A percentile compares a stretch with the other conserved stretches of the same genome.
Evolutionary conservation across 352 stramenopile species (phyloP).

Genomic region (Elongisporangium undulatum): DNA sequence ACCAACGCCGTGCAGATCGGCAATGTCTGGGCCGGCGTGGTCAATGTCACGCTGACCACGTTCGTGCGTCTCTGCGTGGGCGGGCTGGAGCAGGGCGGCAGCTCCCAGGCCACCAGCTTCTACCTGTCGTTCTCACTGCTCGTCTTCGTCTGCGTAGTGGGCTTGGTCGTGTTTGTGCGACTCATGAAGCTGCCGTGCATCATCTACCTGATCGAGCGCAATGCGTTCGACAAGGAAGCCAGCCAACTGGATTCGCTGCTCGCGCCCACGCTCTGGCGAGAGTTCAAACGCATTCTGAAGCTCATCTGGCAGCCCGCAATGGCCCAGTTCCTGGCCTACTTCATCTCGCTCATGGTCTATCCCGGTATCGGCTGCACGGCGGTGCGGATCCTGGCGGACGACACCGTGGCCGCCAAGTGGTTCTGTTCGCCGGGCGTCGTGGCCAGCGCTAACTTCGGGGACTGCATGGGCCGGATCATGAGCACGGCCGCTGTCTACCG

Average conservation of each 20-base stretch:
- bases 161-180: conserved; percentile 34
- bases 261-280: conserved; percentile 21
- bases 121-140: conserved; percentile 63
- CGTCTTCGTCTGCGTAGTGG: conserved; percentile 38
- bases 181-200: conserved; percentile 33
- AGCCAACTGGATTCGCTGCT: conserved; percentile 26
- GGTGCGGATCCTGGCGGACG: conserved; percentile 19
- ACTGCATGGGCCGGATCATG: conserved; percentile 51
- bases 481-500: conserved; percentile 44
- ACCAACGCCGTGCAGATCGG: conserved; percentile 66
- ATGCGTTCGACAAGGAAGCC: conserved; percentile 18
- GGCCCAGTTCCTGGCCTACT: conserved; percentile 54
- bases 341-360: conserved; percentile 48
- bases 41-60: conserved; percentile 53
- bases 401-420: conserved; percentile 25
- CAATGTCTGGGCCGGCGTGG: conserved; percentile 37
- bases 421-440: conserved; percentile 52
- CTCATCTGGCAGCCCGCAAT: conserved; percentile 47
- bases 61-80: conserved; percentile 44
- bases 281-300: conserved; percentile 41
- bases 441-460: conserved; percentile 55
- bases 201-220: conserved; percentile 51
- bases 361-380: conserved; percentile 53
- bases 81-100: conserved; percentile 31
- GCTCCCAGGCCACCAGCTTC: conserved; percentile 29